Base-by-base conservation (phyloP, 345 rosid genomes). In the Eucalyptus regnans region DNA sequence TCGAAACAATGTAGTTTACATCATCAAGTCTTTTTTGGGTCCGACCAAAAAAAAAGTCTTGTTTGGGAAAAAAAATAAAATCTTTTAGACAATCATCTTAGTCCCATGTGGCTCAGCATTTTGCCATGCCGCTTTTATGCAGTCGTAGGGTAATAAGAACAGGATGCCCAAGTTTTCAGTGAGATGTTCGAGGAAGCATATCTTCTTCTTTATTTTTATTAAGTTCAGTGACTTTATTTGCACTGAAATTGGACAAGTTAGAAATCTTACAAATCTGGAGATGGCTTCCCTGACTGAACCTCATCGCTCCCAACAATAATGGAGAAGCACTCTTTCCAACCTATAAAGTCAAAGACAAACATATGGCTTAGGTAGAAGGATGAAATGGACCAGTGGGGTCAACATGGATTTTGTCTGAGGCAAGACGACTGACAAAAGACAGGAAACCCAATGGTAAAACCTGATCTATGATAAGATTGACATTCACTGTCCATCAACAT, bases 291-390 rank as follows among this genome's bases (percentile, higher is more conserved):
- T 29, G 87, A 87, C 86, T 88, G 76, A 41, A 93, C 94, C 51
- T 93, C 91, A 87, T 93, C 93, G 66, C 94, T 92, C 52, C 94
- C 94, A 84, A 93, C 79, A 46, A 92, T 92, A 64, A 88, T 88
- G 2, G 92, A 91, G 86, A 93, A 93, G 88, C 60, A 76, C 50
- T 93, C 90, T 50, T 87, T 91, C 94, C 94, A 91, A 54, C 94
- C 94, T 93, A 87, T 88, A 90, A 33, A 58, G 79, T 90, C 87
- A 29, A 43, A 43, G 56, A 89, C 56, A 79, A 58, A 86, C 15
- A 25, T 1, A 86, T 50, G 3, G 58, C 52, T 49, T 17, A 86
- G 60, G 43, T 46, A 50, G 52, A 50, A 41, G 48, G 83, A 76
- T 20, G 83, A 37, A 37, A 20, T 76, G 83, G 48, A 76, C 48